A percentile compares a stretch with the other conserved stretches of the same genome.
These are phyloP conservation scores for Xanthoconium separans DNA, from an alignment of 1,284 basidiomycete species.

Conservation along the genomic window DNA sequence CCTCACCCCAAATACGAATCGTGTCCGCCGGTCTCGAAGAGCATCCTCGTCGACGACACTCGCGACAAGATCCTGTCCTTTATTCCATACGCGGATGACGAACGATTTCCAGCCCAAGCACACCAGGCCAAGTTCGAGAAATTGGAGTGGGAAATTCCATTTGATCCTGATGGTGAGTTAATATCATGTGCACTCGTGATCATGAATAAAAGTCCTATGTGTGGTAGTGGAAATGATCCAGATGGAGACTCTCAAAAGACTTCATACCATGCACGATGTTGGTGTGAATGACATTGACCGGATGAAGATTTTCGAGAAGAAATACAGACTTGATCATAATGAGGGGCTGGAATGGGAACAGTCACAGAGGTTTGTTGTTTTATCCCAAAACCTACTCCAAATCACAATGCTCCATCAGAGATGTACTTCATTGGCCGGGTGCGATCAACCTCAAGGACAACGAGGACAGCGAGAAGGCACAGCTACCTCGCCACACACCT, in stretches of 20 bases:
- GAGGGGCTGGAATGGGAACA: conserved; percentile 32
- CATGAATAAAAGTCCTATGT: neutral
- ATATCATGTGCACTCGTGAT: neutral
- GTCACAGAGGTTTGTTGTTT: conserved; percentile 36
- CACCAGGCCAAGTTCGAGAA: conserved; percentile 40
- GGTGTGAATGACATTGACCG: conserved; percentile 33
- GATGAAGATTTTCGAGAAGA: conserved; percentile 31
- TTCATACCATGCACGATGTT: conserved; percentile 35
- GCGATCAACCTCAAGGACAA: neutral
- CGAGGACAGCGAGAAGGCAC: neutral
- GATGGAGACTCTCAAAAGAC: conserved; percentile 42
- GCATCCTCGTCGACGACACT: conserved; percentile 38
- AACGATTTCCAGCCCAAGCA: conserved; percentile 37
- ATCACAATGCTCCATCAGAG: conserved; percentile 12
- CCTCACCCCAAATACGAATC: conserved; percentile 48
- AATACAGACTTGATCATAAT: conserved; percentile 13
- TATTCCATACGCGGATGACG: conserved; percentile 55
- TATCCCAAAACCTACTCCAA: neutral
- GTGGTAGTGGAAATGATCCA: conserved; percentile 46
- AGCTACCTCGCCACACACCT: conserved; percentile 18
- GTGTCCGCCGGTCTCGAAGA: conserved; percentile 46
- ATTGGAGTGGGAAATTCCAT: conserved; percentile 46
- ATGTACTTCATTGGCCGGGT: conserved; percentile 31
- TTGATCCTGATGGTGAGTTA: conserved; percentile 52
- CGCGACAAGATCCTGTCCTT: conserved; percentile 47